Percentiles rank a stretch among this genome's conserved stretches.
Evolutionary conservation across 1,139 yeast species (phyloP).

Genomic region (Taphrina betulina): DNA sequence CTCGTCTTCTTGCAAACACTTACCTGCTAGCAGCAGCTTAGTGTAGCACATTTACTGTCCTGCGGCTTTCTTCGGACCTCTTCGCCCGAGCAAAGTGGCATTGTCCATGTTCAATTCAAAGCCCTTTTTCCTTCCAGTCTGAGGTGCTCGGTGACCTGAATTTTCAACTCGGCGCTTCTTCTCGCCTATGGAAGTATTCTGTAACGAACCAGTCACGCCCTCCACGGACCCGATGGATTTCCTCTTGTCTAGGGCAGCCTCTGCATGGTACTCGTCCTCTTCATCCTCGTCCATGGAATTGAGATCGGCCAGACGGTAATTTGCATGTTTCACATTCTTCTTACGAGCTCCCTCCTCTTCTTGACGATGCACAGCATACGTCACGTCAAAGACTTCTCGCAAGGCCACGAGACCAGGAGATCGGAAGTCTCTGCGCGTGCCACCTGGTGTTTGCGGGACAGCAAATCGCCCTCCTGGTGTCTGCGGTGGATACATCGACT

Average conservation of each 20-base stretch:
- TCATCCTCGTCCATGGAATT: slow-evolving; percentile 39
- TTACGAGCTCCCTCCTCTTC: slow-evolving; percentile 73
- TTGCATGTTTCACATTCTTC: slow-evolving; percentile 36
- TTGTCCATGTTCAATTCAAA: slow-evolving; percentile 76
- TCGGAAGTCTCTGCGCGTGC: slow-evolving; percentile 44
- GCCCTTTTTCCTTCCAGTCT: slow-evolving; percentile 43
- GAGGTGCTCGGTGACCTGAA: slow-evolving; percentile 34
- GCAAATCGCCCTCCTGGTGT: slow-evolving; percentile 26
- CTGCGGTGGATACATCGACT: slow-evolving; percentile 11
- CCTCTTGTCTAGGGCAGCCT: slow-evolving; percentile 32
- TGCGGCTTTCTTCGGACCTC: slow-evolving; percentile 42
- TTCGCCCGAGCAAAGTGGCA: slow-evolving; percentile 76
- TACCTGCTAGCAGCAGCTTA: no score
- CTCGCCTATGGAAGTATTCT: slow-evolving; percentile 25
- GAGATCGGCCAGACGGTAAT: slow-evolving; percentile 28
- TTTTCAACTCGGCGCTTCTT: slow-evolving; percentile 35
- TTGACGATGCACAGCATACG: slow-evolving; percentile 89
- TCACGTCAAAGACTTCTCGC: slow-evolving; percentile 91
- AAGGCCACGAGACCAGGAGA: slow-evolving; percentile 91
- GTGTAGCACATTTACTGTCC: no score
- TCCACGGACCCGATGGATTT: slow-evolving; percentile 19
- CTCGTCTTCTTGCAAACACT: no score
- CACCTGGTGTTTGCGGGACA: slow-evolving; percentile 31
- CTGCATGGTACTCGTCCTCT: slow-evolving; percentile 39
- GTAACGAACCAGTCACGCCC: slow-evolving; percentile 25